Evolutionary conservation across 768 basidiomycete species (phyloP).

Genomic region (Phaffia tasmanica): DNA sequence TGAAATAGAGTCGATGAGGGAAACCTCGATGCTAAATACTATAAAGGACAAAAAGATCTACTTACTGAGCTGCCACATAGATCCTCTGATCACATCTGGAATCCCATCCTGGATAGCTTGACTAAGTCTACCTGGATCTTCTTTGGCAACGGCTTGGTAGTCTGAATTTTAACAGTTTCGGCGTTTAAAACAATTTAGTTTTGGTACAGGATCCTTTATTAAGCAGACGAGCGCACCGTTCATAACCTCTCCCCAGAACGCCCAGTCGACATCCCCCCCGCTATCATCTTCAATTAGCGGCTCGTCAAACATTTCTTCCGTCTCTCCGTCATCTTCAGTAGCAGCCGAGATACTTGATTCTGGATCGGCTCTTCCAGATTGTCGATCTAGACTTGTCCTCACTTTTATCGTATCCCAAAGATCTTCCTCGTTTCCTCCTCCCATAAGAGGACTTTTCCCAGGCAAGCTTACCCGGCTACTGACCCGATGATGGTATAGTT

Average conservation of each 20-base stretch:
- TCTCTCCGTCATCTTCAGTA: not conserved
- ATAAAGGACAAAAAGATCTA: conserved; percentile 23
- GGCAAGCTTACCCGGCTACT: too few relatives aligned
- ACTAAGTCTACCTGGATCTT: conserved; percentile 65
- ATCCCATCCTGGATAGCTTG: conserved; percentile 86
- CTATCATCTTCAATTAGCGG: not conserved
- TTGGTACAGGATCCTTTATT: too few relatives aligned
- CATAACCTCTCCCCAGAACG: conserved; percentile 92
- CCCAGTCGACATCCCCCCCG: conserved; percentile 39
- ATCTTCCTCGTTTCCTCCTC: too few relatives aligned
- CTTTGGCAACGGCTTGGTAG: conserved; percentile 76
- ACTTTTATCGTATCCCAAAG: too few relatives aligned
- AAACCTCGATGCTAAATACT: not conserved
- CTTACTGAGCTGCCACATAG: conserved; percentile 95
- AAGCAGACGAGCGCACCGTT: conserved; percentile 49
- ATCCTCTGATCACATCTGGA: conserved; percentile 72
- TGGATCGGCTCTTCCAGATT: too few relatives aligned
- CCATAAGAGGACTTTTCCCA: too few relatives aligned
- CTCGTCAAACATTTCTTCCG: conserved; percentile 20
- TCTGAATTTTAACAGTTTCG: conserved; percentile 40
- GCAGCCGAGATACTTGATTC: not conserved
- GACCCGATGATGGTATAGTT: too few relatives aligned
- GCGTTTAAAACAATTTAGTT: not conserved
- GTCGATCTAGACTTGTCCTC: too few relatives aligned
- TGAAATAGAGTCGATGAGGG: not conserved